phyloP scores from a whole-genome alignment of 257 asterid genomes.

The Nicotiana sylvestris region DNA sequence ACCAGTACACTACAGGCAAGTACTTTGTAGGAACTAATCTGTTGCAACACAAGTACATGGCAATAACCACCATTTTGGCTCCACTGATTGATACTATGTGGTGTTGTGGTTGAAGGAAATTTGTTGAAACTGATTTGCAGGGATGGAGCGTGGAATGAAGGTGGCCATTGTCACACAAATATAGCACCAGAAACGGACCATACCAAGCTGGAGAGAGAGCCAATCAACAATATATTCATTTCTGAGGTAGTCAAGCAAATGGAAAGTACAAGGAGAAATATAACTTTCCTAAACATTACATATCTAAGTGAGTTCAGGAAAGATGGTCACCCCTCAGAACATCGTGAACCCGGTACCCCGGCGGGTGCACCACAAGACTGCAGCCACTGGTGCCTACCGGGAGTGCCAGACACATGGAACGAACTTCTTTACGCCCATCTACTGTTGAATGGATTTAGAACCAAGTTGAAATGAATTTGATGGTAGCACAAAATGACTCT shows the following conservation, averaged over 20 bases:
- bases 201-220: conserved; percentile 35
- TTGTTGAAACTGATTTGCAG: conserved; percentile 21
- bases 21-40: neutral
- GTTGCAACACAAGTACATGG: neutral
- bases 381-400: conserved; percentile 95
- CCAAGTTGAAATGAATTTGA: conserved; percentile 2
- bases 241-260: conserved; percentile 34
- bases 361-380: conserved; percentile 65
- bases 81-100: neutral
- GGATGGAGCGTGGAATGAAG: conserved; percentile 43
- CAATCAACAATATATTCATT: conserved; percentile 40
- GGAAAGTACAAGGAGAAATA: conserved; percentile 21
- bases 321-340: conserved; percentile 74
- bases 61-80: neutral
- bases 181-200: conserved; percentile 43
- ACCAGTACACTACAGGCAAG: conserved; percentile 76
- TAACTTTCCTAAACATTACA: conserved; percentile 49
- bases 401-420: conserved; percentile 85
- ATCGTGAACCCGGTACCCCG: conserved; percentile 69
- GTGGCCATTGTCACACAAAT: conserved; percentile 36
- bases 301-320: conserved; percentile 55
- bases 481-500: neutral
- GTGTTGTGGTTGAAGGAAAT: neutral
- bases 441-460: conserved; percentile 39
- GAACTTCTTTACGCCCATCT: conserved; percentile 56